Percentiles rank a stretch among this genome's conserved stretches.
These are phyloP conservation scores for Vaccinium vitisidaea DNA, from an alignment of 148 eudicot genomes.

Conservation along the genomic window DNA sequence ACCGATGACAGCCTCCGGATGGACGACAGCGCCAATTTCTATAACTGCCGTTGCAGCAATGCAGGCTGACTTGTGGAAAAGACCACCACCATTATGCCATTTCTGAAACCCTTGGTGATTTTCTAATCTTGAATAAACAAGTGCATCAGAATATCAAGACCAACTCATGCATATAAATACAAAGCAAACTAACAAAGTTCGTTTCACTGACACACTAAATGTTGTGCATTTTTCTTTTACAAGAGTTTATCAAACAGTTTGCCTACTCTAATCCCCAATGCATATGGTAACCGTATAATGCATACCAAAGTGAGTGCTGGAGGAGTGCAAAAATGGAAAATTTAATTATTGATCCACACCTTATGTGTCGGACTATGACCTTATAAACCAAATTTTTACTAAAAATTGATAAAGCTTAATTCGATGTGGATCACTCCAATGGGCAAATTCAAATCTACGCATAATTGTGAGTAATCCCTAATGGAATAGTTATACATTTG, in stretches of 20 bases:
- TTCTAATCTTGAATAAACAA: constrained; percentile 43
- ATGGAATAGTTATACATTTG: too few species aligned
- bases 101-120: constrained; percentile 46
- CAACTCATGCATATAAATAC: background rate
- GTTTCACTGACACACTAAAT: background rate
- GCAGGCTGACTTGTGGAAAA: constrained; percentile 54
- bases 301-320: background rate
- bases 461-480: too few species aligned
- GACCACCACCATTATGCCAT: constrained; percentile 88
- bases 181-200: background rate
- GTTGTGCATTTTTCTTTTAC: background rate
- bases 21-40: constrained; percentile 82
- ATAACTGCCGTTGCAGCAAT: constrained; percentile 67
- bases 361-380: background rate
- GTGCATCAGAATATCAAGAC: background rate
- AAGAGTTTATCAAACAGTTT: background rate
- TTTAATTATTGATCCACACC: background rate
- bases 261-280: background rate
- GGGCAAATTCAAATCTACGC: too few species aligned
- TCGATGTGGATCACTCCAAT: too few species aligned
- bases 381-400: background rate
- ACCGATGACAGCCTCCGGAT: constrained; percentile 56
- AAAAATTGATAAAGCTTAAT: background rate
- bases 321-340: background rate
- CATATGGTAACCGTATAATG: background rate